phyloP scores from a whole-genome alignment of 805 yeast species.

The Saccharomycopsis babjevae region DNA sequence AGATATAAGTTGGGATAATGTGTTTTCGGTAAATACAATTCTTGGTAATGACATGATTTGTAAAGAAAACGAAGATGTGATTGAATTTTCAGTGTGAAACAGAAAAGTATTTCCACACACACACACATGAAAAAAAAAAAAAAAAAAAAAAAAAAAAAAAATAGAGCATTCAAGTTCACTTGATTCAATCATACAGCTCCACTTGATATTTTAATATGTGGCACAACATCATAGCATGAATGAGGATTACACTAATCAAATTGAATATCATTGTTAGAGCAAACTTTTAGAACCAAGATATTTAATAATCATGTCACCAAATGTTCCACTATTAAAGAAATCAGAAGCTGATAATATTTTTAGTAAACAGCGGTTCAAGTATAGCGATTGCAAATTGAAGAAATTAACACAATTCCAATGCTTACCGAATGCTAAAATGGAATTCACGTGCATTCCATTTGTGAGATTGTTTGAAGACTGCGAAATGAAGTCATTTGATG shows the following conservation, averaged over 20 bases:
- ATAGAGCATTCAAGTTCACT: neutral
- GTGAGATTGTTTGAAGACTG: conserved; percentile 13
- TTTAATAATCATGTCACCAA: neutral
- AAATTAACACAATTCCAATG: conserved; percentile 15
- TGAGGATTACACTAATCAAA: no score
- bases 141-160: neutral
- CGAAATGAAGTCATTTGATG: conserved; percentile 3
- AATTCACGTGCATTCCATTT: conserved; percentile 14
- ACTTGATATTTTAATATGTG: neutral
- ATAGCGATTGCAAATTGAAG: conserved; percentile 9
- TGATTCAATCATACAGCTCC: neutral
- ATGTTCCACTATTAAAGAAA: neutral
- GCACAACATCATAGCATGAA: neutral
- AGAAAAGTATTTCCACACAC: neutral
- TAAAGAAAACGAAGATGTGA: neutral
- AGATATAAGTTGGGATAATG: neutral
- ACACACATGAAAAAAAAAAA: neutral
- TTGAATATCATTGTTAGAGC: no score
- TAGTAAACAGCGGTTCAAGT: neutral
- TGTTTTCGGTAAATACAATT: neutral
- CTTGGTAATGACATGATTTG: neutral
- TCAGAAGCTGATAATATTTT: neutral
- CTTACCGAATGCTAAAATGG: conserved; percentile 1
- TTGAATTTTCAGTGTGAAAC: neutral
- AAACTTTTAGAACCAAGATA: no score